These are phyloP conservation scores for Beauveria asiatica DNA, from an alignment of 2,329 filamentous ascomycete species.

Conservation along the genomic window DNA sequence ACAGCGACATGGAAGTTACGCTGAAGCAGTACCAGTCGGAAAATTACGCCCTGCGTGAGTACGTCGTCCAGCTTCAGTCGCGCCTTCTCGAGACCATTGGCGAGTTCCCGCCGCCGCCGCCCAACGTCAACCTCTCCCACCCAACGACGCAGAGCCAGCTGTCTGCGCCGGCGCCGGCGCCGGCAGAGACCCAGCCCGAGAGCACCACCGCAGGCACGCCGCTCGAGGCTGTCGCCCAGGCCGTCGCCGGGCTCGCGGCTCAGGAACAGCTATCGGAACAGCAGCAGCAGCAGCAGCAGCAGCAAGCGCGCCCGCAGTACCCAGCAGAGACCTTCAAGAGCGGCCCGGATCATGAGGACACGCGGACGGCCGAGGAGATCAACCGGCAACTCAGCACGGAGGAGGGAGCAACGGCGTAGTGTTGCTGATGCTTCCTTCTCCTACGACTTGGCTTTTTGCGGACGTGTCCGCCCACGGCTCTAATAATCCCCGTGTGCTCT, in stretches of 20 bases:
- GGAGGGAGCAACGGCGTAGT: conserved; percentile 15
- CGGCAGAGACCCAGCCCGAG: conserved; percentile 1
- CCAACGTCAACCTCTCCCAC: conserved; percentile 50
- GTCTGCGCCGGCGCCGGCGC: conserved; percentile 2
- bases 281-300: conserved; percentile 22
- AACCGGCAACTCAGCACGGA: conserved; percentile 43
- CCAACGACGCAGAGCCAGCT: conserved; percentile 19
- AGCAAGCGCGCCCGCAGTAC: conserved; percentile 26
- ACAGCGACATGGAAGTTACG: conserved; percentile 62
- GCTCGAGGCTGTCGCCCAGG: conserved; percentile 43
- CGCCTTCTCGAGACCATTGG: conserved; percentile 75
- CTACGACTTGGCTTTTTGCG: conserved; percentile 4
- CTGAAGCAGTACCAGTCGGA: conserved; percentile 78
- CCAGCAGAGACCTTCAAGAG: conserved; percentile 26
- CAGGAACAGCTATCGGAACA: conserved; percentile 31
- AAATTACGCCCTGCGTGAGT: conserved; percentile 85
- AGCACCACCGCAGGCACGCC: conserved; percentile 28
- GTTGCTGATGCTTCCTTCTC: neutral
- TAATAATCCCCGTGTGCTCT: neutral
- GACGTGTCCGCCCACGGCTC: neutral
- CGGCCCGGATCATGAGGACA: conserved; percentile 32
- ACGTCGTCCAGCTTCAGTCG: conserved; percentile 83
- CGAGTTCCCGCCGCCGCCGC: conserved; percentile 75
- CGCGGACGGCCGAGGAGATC: conserved; percentile 43
- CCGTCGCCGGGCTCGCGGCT: conserved; percentile 34